Conservation (phyloP, 2,329 filamentous ascomycete genomes). For the Xylaria sp. region DNA sequence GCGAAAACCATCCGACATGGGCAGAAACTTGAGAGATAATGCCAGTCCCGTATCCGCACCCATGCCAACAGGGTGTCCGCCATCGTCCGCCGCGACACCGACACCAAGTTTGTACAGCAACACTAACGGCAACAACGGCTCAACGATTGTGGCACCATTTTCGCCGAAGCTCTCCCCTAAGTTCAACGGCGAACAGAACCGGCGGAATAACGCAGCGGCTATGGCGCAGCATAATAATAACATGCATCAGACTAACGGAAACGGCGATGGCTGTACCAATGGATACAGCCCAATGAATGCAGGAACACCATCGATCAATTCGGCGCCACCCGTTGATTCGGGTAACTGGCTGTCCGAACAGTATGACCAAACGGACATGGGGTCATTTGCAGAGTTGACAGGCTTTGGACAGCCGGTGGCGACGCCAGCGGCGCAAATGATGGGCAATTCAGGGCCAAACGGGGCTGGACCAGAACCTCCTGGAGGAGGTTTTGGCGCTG, state of each 20-base stretch:
- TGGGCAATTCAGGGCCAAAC: slow-evolving; percentile 35
- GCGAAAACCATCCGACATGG: slow-evolving; percentile 54
- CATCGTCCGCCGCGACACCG: slow-evolving; percentile 27
- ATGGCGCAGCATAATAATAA: slow-evolving; percentile 11
- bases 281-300: slow-evolving; percentile 38
- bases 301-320: slow-evolving; percentile 34
- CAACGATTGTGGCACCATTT: slow-evolving; percentile 23
- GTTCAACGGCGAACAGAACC: slow-evolving; percentile 33
- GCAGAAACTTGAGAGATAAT: slow-evolving; percentile 8
- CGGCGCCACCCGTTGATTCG: slow-evolving; percentile 42
- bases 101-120: slow-evolving; percentile 24
- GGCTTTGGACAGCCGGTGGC: slow-evolving; percentile 37
- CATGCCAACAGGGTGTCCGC: slow-evolving; percentile 13
- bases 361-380: slow-evolving; percentile 38
- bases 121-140: slow-evolving; percentile 30
- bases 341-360: slow-evolving; percentile 45
- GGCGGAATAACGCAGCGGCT: slow-evolving; percentile 19
- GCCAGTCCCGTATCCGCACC: slow-evolving; percentile 24
- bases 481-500: slow-evolving; percentile 32
- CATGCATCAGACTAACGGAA: slow-evolving; percentile 7
- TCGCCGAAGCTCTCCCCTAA: slow-evolving; percentile 32
- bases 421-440: slow-evolving; percentile 26
- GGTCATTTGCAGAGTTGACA: slow-evolving; percentile 42
- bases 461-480: slow-evolving; percentile 19
- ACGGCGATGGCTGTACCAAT: slow-evolving; percentile 29